A percentile compares a stretch with the other conserved stretches of the same genome.
These are phyloP conservation scores for Nakaseomyces sp. DNA, from an alignment of 1,139 yeast species.

Conservation along the genomic window DNA sequence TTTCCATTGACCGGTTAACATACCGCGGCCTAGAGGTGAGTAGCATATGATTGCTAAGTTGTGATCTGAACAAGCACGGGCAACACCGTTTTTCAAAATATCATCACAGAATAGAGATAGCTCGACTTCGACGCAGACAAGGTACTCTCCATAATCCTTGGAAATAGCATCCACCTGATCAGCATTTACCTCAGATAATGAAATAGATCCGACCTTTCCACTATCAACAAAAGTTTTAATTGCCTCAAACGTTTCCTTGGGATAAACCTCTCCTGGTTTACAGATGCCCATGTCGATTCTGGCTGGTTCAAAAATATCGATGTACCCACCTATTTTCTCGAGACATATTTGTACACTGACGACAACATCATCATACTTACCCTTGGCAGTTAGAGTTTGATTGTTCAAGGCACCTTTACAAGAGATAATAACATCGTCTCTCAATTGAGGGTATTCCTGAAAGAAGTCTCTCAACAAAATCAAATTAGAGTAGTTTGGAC, in stretches of 20 bases:
- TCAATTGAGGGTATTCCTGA: slow-evolving; percentile 45
- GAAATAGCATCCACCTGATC: slow-evolving; percentile 50
- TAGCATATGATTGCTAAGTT: slow-evolving; percentile 63
- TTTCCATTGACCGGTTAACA: slow-evolving; percentile 55
- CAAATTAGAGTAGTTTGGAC: slow-evolving; percentile 44
- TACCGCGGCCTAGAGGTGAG: slow-evolving; percentile 74
- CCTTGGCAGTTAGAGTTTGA: slow-evolving; percentile 38
- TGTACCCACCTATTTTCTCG: slow-evolving; percentile 38
- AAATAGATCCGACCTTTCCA: slow-evolving; percentile 57
- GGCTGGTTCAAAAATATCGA: slow-evolving; percentile 60
- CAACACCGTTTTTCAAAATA: slow-evolving; percentile 50
- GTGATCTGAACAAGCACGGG: slow-evolving; percentile 44
- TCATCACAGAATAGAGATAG: slow-evolving; percentile 58
- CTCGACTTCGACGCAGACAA: slow-evolving; percentile 68
- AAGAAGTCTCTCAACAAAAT: slow-evolving; percentile 50
- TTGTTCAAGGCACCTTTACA: slow-evolving; percentile 56
- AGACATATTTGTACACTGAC: slow-evolving; percentile 43
- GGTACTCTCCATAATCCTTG: slow-evolving; percentile 38
- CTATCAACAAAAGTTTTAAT: slow-evolving; percentile 44
- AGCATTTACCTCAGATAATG: slow-evolving; percentile 62
- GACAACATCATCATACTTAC: slow-evolving; percentile 40
- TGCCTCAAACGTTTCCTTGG: slow-evolving; percentile 39
- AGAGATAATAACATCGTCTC: slow-evolving; percentile 46
- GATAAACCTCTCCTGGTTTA: slow-evolving; percentile 22
- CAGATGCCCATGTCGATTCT: slow-evolving; percentile 48